A percentile compares a stretch with the other conserved stretches of the same genome.
These are phyloP conservation scores for Cercospora beticola DNA, from an alignment of 2,329 filamentous ascomycete species.

Conservation along the genomic window DNA sequence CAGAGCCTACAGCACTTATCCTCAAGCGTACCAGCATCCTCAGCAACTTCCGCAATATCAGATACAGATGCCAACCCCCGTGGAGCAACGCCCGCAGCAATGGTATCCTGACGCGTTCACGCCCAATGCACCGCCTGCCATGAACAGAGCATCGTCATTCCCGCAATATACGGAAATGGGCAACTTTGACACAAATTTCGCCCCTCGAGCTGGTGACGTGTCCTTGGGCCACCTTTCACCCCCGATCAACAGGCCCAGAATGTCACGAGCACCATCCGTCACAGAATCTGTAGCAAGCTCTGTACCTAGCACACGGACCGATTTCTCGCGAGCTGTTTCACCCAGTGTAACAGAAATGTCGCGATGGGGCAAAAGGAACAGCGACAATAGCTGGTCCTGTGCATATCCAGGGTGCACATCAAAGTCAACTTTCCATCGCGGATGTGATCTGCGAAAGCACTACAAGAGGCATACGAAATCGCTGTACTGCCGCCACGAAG, in stretches of 20 bases:
- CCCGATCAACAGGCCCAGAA: constrained; percentile 14
- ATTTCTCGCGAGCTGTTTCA: constrained; percentile 35
- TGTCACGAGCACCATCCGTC: constrained; percentile 31
- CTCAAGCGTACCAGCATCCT: constrained; percentile 15
- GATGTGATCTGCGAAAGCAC: constrained; percentile 63
- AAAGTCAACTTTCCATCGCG: constrained; percentile 57
- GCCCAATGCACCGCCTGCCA: neutral
- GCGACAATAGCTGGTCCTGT: constrained; percentile 57
- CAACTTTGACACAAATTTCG: neutral
- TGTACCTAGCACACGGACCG: constrained; percentile 26
- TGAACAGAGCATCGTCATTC: neutral
- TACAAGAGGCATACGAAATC: constrained; percentile 63
- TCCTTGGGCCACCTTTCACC: constrained; percentile 27
- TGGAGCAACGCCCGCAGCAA: constrained; percentile 7
- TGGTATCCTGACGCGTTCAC: constrained; percentile 19
- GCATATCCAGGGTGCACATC: constrained; percentile 61
- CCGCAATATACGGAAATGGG: constrained; percentile 18
- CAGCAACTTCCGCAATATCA: constrained; percentile 18
- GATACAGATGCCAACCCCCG: constrained; percentile 5
- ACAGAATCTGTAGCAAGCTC: constrained; percentile 33
- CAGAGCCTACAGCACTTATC: constrained; percentile 4
- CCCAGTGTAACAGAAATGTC: constrained; percentile 37
- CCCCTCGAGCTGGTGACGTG: constrained; percentile 13
- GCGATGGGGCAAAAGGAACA: constrained; percentile 45
- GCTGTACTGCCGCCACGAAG: constrained; percentile 59